A percentile compares a stretch with the other conserved stretches of the same genome.
Evolutionary conservation across 2,329 filamentous ascomycete genomes (phyloP).

Genomic region (Ilyonectria robusta): DNA sequence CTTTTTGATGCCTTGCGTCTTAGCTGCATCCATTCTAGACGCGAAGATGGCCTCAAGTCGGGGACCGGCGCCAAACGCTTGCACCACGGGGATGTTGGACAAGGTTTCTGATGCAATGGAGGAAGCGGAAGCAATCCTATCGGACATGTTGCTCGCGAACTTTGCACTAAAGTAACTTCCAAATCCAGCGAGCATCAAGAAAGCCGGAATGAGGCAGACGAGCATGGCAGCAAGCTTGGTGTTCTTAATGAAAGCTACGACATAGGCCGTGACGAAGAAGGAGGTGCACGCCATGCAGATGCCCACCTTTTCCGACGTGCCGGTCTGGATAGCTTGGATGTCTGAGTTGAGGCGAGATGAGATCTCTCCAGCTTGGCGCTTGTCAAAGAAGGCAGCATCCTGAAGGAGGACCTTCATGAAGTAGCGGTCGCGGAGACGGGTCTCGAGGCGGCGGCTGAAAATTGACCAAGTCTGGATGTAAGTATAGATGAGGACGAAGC

Average conservation of each 20-base stretch:
- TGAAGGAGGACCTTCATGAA: constrained; percentile 71
- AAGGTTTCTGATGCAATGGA: constrained; percentile 75
- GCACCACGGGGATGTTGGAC: constrained; percentile 72
- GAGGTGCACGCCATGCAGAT: constrained; percentile 73
- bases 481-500: constrained; percentile 74
- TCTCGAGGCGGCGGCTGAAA: constrained; percentile 73
- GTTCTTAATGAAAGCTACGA: constrained; percentile 77
- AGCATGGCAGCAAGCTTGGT: constrained; percentile 75
- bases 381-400: constrained; percentile 75
- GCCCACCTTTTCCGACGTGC: constrained; percentile 80
- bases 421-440: constrained; percentile 73
- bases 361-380: constrained; percentile 73
- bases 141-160: constrained; percentile 64
- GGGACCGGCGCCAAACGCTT: constrained; percentile 72
- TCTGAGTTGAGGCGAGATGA: constrained; percentile 75
- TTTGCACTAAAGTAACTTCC: constrained; percentile 69
- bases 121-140: constrained; percentile 69
- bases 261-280: constrained; percentile 77
- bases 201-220: constrained; percentile 73
- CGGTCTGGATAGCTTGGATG: constrained; percentile 76
- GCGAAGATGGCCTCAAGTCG: constrained; percentile 73
- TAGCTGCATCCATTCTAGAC: constrained; percentile 63
- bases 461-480: constrained; percentile 76
- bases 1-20: constrained; percentile 70
- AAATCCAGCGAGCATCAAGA: constrained; percentile 70